phyloP scores from a whole-genome alignment of 192 early-diverging fungal genomes.

The Coemansia sp. region DNA sequence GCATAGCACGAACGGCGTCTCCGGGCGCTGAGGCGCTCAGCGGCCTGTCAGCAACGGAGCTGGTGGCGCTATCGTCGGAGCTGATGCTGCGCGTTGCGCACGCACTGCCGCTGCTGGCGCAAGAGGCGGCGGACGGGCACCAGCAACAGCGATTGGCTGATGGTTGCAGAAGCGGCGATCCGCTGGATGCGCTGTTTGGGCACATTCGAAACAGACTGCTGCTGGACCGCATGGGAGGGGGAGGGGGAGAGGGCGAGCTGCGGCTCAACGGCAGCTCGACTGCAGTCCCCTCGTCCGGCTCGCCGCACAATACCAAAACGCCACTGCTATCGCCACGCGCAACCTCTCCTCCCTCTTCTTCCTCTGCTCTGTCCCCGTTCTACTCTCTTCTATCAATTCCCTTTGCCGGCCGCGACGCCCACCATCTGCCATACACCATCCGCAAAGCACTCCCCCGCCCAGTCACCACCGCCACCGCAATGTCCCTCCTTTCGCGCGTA shows the following conservation, averaged over 20 bases:
- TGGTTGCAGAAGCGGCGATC: constrained; percentile 12
- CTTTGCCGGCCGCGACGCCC: background rate
- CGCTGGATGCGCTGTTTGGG: constrained; percentile 27
- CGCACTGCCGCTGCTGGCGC: constrained; percentile 42
- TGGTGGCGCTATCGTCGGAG: constrained; percentile 52
- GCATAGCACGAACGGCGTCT: constrained; percentile 12
- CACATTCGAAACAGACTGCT: constrained; percentile 23
- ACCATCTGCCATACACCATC: constrained; percentile 40
- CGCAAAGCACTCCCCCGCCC: constrained; percentile 34
- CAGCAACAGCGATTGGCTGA: background rate
- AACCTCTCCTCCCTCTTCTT: constrained; percentile 6
- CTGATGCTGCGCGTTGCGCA: constrained; percentile 49
- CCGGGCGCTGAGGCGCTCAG: constrained; percentile 24
- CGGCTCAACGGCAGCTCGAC: constrained; percentile 3
- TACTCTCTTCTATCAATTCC: constrained; percentile 5
- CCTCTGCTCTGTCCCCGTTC: constrained; percentile 5
- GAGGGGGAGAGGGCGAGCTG: background rate
- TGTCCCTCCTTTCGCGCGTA: constrained; percentile 46
- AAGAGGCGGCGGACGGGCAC: constrained; percentile 22
- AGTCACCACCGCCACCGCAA: constrained; percentile 15
- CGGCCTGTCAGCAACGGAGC: constrained; percentile 40
- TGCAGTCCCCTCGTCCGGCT: constrained; percentile 6
- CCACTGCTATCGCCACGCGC: constrained; percentile 9
- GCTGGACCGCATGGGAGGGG: background rate
- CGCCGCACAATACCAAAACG: constrained; percentile 3